Conservation (phyloP, 352 stramenopile genomes). For the Phytophthora rubi region DNA sequence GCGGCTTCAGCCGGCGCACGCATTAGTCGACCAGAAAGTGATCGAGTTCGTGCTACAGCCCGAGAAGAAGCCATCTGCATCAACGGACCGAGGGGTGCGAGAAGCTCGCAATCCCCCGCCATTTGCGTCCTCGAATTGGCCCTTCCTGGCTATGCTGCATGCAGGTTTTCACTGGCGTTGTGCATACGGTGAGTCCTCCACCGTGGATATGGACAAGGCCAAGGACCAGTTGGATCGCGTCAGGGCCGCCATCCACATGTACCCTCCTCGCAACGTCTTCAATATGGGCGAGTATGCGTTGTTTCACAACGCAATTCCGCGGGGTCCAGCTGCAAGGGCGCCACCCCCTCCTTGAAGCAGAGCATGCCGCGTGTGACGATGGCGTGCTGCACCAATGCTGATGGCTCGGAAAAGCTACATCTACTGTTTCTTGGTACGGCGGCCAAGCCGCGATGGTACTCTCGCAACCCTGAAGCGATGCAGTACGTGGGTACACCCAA, state of each 20-base stretch:
- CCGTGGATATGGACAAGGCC: neutral
- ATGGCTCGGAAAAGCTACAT: neutral
- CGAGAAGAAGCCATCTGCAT: neutral
- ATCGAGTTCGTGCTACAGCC: neutral
- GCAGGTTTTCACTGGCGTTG: neutral
- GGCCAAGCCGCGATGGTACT: neutral
- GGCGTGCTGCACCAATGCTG: neutral
- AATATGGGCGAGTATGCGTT: too few species aligned
- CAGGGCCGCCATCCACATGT: too few species aligned
- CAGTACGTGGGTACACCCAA: neutral
- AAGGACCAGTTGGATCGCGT: neutral
- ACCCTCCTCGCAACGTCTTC: too few species aligned
- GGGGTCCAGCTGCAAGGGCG: too few species aligned
- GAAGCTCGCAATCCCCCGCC: too few species aligned
- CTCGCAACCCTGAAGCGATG: neutral
- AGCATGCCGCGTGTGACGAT: neutral
- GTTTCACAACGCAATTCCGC: too few species aligned
- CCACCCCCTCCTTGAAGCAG: neutral
- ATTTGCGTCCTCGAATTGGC: neutral
- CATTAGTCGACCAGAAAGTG: neutral
- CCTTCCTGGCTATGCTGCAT: neutral
- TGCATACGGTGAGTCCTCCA: neutral
- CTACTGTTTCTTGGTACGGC: neutral
- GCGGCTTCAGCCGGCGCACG: neutral
- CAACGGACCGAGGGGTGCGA: neutral